These are phyloP conservation scores for Sporisorium exsertum DNA, from an alignment of 1,284 basidiomycete genomes.

Conservation along the genomic window DNA sequence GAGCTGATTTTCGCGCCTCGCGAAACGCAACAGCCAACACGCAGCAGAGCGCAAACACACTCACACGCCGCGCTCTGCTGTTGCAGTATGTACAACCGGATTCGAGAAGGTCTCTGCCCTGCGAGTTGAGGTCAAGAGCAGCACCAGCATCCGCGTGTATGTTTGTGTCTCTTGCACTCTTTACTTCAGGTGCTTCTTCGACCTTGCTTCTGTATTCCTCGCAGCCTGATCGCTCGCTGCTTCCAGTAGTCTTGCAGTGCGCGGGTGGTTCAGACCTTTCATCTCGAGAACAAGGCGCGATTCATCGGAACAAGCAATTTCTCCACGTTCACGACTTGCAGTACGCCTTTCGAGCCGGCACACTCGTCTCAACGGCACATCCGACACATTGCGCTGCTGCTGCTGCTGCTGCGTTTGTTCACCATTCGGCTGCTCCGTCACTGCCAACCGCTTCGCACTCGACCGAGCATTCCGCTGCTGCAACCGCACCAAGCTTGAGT, in stretches of 20 bases:
- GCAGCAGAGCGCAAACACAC: neutral
- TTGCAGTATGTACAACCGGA: neutral
- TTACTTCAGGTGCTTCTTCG: neutral
- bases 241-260: neutral
- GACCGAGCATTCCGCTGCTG: neutral
- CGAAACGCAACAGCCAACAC: slow-evolving; percentile 5
- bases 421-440: neutral
- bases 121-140: too few relatives aligned
- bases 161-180: neutral
- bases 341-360: too few relatives aligned
- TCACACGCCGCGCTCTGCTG: neutral
- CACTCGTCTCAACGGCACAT: neutral
- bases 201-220: neutral
- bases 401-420: neutral
- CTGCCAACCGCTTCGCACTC: neutral
- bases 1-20: slow-evolving; percentile 14
- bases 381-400: slow-evolving; percentile 1
- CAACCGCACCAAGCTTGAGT: neutral
- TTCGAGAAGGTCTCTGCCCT: neutral
- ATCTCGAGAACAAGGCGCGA: neutral
- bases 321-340: neutral
- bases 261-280: neutral
- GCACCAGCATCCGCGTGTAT: too few relatives aligned
- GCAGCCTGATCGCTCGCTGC: neutral
- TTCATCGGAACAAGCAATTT: neutral